These are phyloP conservation scores for Podospora tetraspora DNA, from an alignment of 495 filamentous ascomycete genomes.

Conservation along the genomic window DNA sequence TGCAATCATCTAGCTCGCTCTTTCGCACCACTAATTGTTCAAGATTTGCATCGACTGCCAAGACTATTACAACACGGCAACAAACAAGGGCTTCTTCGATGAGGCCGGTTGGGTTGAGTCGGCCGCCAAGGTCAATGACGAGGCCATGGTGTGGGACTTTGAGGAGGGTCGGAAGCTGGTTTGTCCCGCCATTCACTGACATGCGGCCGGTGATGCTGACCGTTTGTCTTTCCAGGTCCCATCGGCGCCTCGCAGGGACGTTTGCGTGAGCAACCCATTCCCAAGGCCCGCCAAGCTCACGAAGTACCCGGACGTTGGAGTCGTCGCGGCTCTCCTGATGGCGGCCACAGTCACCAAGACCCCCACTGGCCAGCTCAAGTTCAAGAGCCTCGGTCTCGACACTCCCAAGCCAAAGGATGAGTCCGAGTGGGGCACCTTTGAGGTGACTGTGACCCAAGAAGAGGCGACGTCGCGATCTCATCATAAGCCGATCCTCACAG, in stretches of 20 bases:
- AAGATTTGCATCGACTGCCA: background rate
- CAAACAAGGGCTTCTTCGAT: background rate
- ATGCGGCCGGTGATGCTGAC: background rate
- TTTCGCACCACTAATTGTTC: background rate
- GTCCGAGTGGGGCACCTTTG: background rate
- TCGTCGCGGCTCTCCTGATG: background rate
- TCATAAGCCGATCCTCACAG: background rate
- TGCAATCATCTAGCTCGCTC: background rate
- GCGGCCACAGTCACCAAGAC: background rate
- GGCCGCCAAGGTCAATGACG: background rate
- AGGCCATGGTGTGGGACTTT: background rate
- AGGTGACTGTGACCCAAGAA: too few species aligned
- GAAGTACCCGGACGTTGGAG: background rate
- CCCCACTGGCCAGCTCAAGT: background rate
- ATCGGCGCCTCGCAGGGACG: background rate
- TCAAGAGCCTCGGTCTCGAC: background rate
- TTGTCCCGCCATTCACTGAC: background rate
- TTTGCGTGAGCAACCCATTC: background rate
- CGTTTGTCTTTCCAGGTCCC: background rate
- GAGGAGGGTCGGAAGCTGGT: background rate
- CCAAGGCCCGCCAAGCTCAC: background rate
- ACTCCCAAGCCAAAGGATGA: background rate
- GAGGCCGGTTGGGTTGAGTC: background rate
- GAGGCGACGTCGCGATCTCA: background rate
- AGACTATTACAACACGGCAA: background rate